These are phyloP conservation scores for Calonectria pteridis DNA, from an alignment of 2,329 filamentous ascomycete species.

Conservation along the genomic window DNA sequence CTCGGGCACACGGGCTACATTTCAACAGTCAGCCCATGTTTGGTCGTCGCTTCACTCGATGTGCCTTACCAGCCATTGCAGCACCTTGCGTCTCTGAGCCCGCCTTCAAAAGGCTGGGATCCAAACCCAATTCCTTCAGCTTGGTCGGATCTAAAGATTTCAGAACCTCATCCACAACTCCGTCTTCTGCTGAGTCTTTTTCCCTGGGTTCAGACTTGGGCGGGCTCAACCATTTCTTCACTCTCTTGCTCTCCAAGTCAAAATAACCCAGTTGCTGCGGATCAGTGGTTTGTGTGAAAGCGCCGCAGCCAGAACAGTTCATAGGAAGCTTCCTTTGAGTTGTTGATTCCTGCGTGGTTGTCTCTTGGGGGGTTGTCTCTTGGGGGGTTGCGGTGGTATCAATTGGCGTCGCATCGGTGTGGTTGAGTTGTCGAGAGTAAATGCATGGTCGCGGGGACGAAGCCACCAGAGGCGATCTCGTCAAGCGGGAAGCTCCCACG, in stretches of 20 bases:
- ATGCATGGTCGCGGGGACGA: constrained; percentile 29
- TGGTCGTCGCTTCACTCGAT: not conserved
- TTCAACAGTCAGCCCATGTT: constrained; percentile 24
- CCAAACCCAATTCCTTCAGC: constrained; percentile 61
- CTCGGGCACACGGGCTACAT: constrained; percentile 32
- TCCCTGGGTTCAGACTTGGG: constrained; percentile 28
- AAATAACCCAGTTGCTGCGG: constrained; percentile 69
- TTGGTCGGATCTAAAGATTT: constrained; percentile 55
- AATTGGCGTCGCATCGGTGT: constrained; percentile 39
- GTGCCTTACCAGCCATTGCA: constrained; percentile 34
- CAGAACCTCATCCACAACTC: constrained; percentile 61
- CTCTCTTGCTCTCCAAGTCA: constrained; percentile 62
- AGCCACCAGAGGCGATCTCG: constrained; percentile 22
- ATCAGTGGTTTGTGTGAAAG: constrained; percentile 69
- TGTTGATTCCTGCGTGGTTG: not conserved
- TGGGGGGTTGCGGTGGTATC: not conserved
- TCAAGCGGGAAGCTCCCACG: constrained; percentile 44
- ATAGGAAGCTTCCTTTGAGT: constrained; percentile 58
- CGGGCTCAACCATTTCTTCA: constrained; percentile 60
- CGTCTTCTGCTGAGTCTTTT: constrained; percentile 53
- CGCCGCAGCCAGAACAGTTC: constrained; percentile 75
- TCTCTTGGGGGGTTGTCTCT: not conserved
- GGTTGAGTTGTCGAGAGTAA: constrained; percentile 43
- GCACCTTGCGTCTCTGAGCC: constrained; percentile 41
- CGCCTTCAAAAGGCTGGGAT: constrained; percentile 51